phyloP scores from a whole-genome alignment of 1,139 yeast species.

The Yueomyces sp. region DNA sequence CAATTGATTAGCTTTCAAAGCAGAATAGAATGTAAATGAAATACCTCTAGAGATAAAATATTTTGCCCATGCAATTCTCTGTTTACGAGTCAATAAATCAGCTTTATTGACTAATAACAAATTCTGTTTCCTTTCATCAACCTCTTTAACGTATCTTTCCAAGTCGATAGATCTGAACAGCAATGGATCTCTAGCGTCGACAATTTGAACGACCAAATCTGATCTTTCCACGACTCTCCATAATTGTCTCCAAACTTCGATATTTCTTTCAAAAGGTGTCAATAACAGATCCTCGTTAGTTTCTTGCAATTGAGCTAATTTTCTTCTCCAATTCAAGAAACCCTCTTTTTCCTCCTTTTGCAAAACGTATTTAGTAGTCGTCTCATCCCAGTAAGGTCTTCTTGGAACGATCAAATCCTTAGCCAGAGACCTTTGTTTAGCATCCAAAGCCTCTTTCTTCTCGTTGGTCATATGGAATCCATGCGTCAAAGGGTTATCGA shows the following conservation, averaged over 20 bases:
- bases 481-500: slow-evolving; percentile 28
- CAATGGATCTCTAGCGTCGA: slow-evolving; percentile 91
- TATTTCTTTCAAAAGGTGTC: slow-evolving; percentile 94
- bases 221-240: slow-evolving; percentile 98
- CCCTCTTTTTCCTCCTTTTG: slow-evolving; percentile 85
- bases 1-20: slow-evolving; percentile 65
- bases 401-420: slow-evolving; percentile 86
- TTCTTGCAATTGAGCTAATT: slow-evolving; percentile 75
- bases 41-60: slow-evolving; percentile 61
- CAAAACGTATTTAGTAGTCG: slow-evolving; percentile 62
- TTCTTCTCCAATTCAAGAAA: slow-evolving; percentile 88
- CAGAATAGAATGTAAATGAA: slow-evolving; percentile 85
- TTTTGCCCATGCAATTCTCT: slow-evolving; percentile 77
- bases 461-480: slow-evolving; percentile 51
- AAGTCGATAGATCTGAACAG: slow-evolving; percentile 83
- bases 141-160: slow-evolving; percentile 68
- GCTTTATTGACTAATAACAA: slow-evolving; percentile 87
- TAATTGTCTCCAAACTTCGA: slow-evolving; percentile 96
- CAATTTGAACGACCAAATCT: slow-evolving; percentile 91
- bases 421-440: slow-evolving; percentile 61
- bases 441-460: slow-evolving; percentile 51
- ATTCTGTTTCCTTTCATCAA: slow-evolving; percentile 60
- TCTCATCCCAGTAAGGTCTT: slow-evolving; percentile 74
- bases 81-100: slow-evolving; percentile 66
- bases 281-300: slow-evolving; percentile 58